A percentile compares a stretch with the other conserved stretches of the same genome.
These are phyloP conservation scores for Cercophora sp. DNA, from an alignment of 495 filamentous ascomycete genomes.

Conservation along the genomic window DNA sequence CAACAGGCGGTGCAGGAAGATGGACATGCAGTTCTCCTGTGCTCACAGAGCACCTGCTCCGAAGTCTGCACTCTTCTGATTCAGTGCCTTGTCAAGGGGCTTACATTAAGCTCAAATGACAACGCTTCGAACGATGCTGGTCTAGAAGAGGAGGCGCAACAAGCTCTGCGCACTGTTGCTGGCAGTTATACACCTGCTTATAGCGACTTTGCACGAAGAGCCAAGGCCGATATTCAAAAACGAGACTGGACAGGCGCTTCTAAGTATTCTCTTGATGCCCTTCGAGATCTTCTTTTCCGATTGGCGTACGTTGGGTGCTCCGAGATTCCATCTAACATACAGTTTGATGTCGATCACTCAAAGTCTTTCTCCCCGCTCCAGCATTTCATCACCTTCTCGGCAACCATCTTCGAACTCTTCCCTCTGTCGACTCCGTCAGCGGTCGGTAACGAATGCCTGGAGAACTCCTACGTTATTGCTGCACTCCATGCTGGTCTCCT, in stretches of 20 bases:
- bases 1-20: constrained; percentile 25
- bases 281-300: constrained; percentile 26
- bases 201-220: constrained; percentile 16
- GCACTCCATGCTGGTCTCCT: constrained; percentile 26
- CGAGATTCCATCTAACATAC: constrained; percentile 19
- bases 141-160: constrained; percentile 36
- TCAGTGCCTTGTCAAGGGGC: constrained; percentile 14
- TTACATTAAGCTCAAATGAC: constrained; percentile 31
- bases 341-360: not conserved
- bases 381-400: constrained; percentile 21
- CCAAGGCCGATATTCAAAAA: constrained; percentile 24
- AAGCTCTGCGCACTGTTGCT: constrained; percentile 36
- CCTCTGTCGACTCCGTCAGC: constrained; percentile 12
- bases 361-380: constrained; percentile 21
- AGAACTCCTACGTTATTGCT: constrained; percentile 23
- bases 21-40: constrained; percentile 23
- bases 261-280: constrained; percentile 19
- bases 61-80: constrained; percentile 32
- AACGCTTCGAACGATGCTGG: constrained; percentile 18
- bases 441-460: constrained; percentile 1
- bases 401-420: constrained; percentile 24
- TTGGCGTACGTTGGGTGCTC: constrained; percentile 35
- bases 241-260: constrained; percentile 28
- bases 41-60: constrained; percentile 28
- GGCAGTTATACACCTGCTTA: constrained; percentile 35